phyloP scores from a whole-genome alignment of 768 basidiomycete species.

The Russula olivacea region DNA sequence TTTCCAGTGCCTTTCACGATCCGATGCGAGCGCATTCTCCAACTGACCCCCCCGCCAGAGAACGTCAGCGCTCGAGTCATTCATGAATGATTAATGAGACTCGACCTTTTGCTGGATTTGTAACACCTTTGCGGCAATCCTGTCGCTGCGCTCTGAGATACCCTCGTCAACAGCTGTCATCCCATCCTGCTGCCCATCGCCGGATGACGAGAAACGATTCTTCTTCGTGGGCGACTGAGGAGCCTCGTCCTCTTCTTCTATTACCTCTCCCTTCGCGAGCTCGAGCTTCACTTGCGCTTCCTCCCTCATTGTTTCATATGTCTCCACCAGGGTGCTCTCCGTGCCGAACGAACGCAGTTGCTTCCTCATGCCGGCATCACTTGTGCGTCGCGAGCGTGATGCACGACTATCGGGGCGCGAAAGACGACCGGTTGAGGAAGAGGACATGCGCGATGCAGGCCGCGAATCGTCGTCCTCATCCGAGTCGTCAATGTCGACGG shows the following conservation, averaged over 20 bases:
- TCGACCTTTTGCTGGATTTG: slow-evolving; percentile 88
- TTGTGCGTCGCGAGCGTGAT: slow-evolving; percentile 51
- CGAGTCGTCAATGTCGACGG: slow-evolving; percentile 70
- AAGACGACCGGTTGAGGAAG: slow-evolving; percentile 13
- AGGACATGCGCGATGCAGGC: slow-evolving; percentile 32
- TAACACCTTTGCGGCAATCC: slow-evolving; percentile 80
- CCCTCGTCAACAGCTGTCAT: slow-evolving; percentile 85
- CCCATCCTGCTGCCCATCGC: slow-evolving; percentile 62
- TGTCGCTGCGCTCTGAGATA: slow-evolving; percentile 78
- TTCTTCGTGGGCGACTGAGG: slow-evolving; percentile 41
- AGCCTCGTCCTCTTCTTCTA: slow-evolving; percentile 41
- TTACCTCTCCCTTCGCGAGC: slow-evolving; percentile 48
- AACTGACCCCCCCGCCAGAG: slow-evolving; percentile 41
- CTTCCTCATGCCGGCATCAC: slow-evolving; percentile 49
- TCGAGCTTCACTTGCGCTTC: slow-evolving; percentile 45
- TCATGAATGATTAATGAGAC: slow-evolving; percentile 8
- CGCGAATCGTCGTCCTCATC: slow-evolving; percentile 68
- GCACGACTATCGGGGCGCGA: slow-evolving; percentile 45
- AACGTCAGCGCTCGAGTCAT: not conserved
- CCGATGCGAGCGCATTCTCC: slow-evolving; percentile 64
- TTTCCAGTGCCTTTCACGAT: slow-evolving; percentile 42
- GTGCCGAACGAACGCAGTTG: slow-evolving; percentile 68
- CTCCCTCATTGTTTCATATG: slow-evolving; percentile 39
- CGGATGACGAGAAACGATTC: slow-evolving; percentile 75
- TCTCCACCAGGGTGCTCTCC: slow-evolving; percentile 74